Base-by-base conservation (phyloP, 2,329 filamentous ascomycete genomes). In the Xylogone sp. region DNA sequence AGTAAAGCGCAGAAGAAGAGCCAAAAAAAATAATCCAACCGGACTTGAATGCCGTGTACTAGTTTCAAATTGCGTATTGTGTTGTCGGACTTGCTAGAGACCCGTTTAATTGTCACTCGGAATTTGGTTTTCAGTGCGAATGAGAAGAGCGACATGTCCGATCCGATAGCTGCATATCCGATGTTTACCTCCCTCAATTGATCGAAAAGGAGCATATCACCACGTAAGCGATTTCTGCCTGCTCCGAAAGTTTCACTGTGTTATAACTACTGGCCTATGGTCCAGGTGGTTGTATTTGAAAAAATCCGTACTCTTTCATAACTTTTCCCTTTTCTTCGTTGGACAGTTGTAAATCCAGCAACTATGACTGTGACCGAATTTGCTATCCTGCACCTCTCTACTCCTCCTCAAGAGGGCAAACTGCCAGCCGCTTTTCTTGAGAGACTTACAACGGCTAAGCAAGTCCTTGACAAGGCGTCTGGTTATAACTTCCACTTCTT, bases 301-400 rank as follows among this genome's bases (percentile, higher is more conserved):
- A 16, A 39, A 18, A 39, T 7, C 8, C n/a, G 5, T 39, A 16
- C 13, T 39, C 34, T 39, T 39, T 39, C 34, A 39, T 39, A 39
- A 16, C n/a, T 39, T 16, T 39, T 4, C 10, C n/a, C 13, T 9
- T 18, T 39, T 18, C n/a, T 16, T 39, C n/a, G 5, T 7, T 39
- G 8, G 34, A 39, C 5, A 16, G n/a, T 16, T 18, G n/a, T 7
- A 39, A 16, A 7, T 39, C 34, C n/a, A 39, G 34, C 34, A 39
- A 18, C n/a, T 16, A 73, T 73, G 69, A 22, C 67, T 16, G 62
- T 73, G 48, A 75, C 73, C n/a, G 73, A 77, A 58, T 56, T 77
- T 39, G 74, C 73, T 2, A 68, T 72, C 31, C 65, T 76, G 5
- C 68, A 63, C 19, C 60, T 75, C 24, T 63, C 39, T n/a, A 24